A percentile compares a stretch with the other conserved stretches of the same genome.
Conservation (phyloP, 2,329 filamentous ascomycete genomes). For the Lachnellula arida region DNA sequence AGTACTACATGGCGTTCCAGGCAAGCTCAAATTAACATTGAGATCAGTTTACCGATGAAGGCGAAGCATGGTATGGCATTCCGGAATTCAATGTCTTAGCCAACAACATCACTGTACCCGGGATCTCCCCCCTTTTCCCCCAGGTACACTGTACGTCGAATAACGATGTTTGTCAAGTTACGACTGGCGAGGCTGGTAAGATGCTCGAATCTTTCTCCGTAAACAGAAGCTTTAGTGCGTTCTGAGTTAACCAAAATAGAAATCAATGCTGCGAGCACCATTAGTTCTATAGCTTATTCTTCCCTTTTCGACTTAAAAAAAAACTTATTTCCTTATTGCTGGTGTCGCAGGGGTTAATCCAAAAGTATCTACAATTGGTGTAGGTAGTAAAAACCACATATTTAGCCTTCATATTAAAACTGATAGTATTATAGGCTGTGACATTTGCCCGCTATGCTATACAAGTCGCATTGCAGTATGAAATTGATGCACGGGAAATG, state of each 20-base stretch:
- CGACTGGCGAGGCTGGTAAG: conserved; percentile 38
- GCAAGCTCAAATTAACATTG: too few relatives aligned
- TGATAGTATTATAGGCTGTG: conserved; percentile 37
- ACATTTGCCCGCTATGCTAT: conserved; percentile 64
- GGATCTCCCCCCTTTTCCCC: conserved; percentile 57
- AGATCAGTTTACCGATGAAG: conserved; percentile 7
- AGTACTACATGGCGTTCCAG: too few relatives aligned
- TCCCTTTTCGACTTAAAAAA: conserved; percentile 54
- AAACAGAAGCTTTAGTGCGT: too few relatives aligned
- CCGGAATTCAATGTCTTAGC: conserved; percentile 46
- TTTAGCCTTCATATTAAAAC: too few relatives aligned
- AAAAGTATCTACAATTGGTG: conserved; percentile 56
- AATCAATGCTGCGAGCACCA: conserved; percentile 66
- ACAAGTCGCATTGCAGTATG: conserved; percentile 69
- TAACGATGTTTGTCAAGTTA: conserved; percentile 59
- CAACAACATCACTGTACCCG: conserved; percentile 51
- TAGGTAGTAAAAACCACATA: too few relatives aligned
- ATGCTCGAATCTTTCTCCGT: too few relatives aligned
- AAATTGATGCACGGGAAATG: conserved; percentile 65
- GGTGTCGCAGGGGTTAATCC: conserved; percentile 73
- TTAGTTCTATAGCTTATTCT: conserved; percentile 58
- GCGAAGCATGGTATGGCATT: conserved; percentile 46
- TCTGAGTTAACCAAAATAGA: conserved; percentile 28
- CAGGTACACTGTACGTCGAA: conserved; percentile 57
- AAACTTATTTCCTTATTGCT: conserved; percentile 64